phyloP scores from a whole-genome alignment of 139 green algal species.

The Astrephomene gubernaculifera region DNA sequence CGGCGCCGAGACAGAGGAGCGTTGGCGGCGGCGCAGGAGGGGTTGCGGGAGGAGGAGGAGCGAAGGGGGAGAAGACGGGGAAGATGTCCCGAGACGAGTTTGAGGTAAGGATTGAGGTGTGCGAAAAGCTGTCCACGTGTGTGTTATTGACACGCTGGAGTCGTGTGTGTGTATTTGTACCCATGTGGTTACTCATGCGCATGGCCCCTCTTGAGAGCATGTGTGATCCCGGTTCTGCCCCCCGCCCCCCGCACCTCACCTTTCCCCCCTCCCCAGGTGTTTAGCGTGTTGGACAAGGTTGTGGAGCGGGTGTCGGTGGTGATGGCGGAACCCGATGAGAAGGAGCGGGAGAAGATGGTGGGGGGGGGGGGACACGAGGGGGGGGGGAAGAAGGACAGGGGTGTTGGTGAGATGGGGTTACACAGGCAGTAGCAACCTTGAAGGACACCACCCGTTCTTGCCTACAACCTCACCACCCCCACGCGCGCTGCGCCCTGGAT shows the following conservation, averaged over 20 bases:
- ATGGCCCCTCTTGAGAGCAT: no score
- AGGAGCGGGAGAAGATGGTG: constrained; percentile 49
- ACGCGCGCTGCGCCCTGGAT: no score
- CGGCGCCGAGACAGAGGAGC: neutral
- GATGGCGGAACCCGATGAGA: constrained; percentile 45
- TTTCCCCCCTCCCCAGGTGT: neutral
- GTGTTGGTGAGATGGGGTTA: no score
- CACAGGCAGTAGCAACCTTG: no score
- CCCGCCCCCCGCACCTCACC: neutral
- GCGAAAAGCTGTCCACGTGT: neutral
- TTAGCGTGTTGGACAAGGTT: constrained; percentile 14
- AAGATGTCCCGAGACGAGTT: constrained; percentile 9
- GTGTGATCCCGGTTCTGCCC: neutral
- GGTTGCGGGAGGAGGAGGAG: neutral
- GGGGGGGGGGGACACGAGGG: no score
- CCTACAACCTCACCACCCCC: no score
- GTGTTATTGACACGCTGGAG: no score
- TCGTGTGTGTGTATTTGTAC: no score
- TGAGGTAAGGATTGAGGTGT: constrained; percentile 4
- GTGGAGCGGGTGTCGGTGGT: constrained; percentile 24
- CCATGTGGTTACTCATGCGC: no score
- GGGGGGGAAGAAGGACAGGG: no score
- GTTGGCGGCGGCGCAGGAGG: neutral
- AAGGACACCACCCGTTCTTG: no score
- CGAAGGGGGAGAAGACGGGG: neutral